A percentile compares a stretch with the other conserved stretches of the same genome.
phyloP scores from a whole-genome alignment of 148 eudicot species.

The Rhododendron vialii region DNA sequence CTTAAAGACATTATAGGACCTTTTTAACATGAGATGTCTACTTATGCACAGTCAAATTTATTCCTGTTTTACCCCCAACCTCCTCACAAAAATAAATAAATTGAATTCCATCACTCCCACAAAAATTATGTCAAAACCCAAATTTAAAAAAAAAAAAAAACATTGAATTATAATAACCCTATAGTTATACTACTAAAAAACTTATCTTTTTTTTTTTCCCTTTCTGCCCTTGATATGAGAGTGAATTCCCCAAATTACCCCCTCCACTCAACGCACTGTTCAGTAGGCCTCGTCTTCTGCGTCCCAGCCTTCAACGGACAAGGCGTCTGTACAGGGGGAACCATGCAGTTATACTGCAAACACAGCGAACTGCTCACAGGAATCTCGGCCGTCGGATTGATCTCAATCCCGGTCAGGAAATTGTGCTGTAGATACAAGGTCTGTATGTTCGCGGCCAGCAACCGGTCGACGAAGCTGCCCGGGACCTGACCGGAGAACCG shows the following conservation, averaged over 20 bases:
- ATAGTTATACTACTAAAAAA: neutral
- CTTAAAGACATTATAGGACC: neutral
- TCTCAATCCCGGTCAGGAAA: slow-evolving; percentile 65
- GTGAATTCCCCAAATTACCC: slow-evolving; percentile 33
- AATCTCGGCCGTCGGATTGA: slow-evolving; percentile 81
- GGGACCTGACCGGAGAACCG: slow-evolving; percentile 78
- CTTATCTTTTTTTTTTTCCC: neutral
- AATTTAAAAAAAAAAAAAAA: neutral
- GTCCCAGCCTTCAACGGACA: slow-evolving; percentile 85
- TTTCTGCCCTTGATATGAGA: neutral
- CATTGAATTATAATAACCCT: neutral
- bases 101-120: neutral
- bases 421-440: slow-evolving; percentile 79
- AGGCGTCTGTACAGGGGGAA: slow-evolving; percentile 69
- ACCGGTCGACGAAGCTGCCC: slow-evolving; percentile 54
- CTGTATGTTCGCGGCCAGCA: slow-evolving; percentile 48
- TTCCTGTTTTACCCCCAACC: slow-evolving; percentile 1
- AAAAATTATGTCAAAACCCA: neutral
- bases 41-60: slow-evolving; percentile 11
- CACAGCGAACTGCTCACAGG: slow-evolving; percentile 72
- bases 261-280: slow-evolving; percentile 65
- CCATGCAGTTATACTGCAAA: slow-evolving; percentile 93
- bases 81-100: slow-evolving; percentile 14
- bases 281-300: slow-evolving; percentile 65
- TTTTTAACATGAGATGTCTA: neutral